Base-by-base conservation (phyloP, 495 filamentous ascomycete species). In the Pyrenula massariospora region DNA sequence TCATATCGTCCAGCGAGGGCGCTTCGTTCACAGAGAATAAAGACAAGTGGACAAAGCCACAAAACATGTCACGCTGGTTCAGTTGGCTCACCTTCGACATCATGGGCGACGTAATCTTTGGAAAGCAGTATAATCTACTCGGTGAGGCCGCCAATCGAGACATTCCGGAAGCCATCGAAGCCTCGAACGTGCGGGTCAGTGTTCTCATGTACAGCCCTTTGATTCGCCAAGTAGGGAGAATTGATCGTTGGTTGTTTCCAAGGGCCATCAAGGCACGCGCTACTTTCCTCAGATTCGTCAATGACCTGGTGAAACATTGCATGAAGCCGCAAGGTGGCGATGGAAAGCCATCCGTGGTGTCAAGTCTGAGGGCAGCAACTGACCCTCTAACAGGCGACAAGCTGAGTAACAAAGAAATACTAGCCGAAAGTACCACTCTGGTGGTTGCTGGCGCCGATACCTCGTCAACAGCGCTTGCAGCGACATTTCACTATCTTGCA, bases 401-500 rank as follows among this genome's bases (percentile, higher is more conserved):
- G 0, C 84, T 89, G 60, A 73, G 73, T 11, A 84, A 74, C 12
- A 75, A 79, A 1, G 86, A 91, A 59, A 73, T 89, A 2, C 87
- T 83, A 82, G 81, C 77, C 25, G 86, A 89, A 65, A 80, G 81
- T 2, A 85, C 86, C 63, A 68, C 89, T 0, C 73, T 88, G 2
- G 73, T 75, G 66, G 70, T 73, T 57, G 74, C 71, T 22, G 82
- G 81, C 20, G 79, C 76, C 21, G 84, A 87, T 62, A 87, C 84
- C 0, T 84, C 80, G 0, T 79, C 80, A 10, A 83, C 77, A 1
- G 77, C 81, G 15, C 78, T 89, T 66, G 74, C 80, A 22, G 77
- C 76, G 0, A 76, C 79, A 1, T 67, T 89, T 51, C 88, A 85
- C 74, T 85, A 87, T 68, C 76, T 91, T 15, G 68, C 76, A 11